These are phyloP conservation scores for Stemphylium vesicarium DNA, from an alignment of 2,329 filamentous ascomycete species.

Conservation along the genomic window DNA sequence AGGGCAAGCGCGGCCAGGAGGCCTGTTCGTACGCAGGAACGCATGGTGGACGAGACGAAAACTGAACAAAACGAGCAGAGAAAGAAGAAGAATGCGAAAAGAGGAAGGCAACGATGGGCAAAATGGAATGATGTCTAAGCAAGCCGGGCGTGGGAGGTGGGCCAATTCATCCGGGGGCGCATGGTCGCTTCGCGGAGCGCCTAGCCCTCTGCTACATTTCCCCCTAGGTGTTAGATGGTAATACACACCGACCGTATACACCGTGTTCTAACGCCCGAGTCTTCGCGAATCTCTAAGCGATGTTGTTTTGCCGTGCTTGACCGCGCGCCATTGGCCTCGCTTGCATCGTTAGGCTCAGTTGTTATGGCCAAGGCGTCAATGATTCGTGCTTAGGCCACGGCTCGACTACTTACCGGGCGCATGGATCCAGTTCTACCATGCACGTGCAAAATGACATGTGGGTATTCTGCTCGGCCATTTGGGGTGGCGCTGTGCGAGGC, in stretches of 20 bases:
- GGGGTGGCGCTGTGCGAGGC: conserved; percentile 6
- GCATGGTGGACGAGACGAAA: conserved; percentile 11
- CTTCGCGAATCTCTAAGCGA: conserved; percentile 24
- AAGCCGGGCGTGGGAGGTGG: conserved; percentile 3
- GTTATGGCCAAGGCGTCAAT: conserved; percentile 10
- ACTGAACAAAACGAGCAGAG: neutral
- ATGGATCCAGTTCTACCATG: conserved; percentile 2
- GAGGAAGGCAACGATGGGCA: neutral
- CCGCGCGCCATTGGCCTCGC: conserved; percentile 12
- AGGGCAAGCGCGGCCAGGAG: conserved; percentile 16
- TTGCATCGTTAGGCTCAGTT: conserved; percentile 2
- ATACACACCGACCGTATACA: conserved; percentile 21
- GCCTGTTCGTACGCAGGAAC: conserved; percentile 10
- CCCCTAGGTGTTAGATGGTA: conserved; percentile 1
- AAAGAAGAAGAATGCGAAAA: neutral
- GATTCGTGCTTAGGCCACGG: conserved; percentile 1
- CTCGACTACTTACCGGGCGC: neutral
- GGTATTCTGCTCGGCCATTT: conserved; percentile 4
- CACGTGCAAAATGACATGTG: conserved; percentile 2
- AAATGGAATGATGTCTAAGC: conserved; percentile 4
- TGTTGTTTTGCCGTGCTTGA: neutral
- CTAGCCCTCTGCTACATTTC: conserved; percentile 10
- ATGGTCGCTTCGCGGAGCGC: conserved; percentile 1
- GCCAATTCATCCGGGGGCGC: conserved; percentile 2
- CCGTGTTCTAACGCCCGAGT: conserved; percentile 13